These are phyloP conservation scores for Fereydounia khargensis DNA, from an alignment of 1,284 basidiomycete species.

Conservation along the genomic window DNA sequence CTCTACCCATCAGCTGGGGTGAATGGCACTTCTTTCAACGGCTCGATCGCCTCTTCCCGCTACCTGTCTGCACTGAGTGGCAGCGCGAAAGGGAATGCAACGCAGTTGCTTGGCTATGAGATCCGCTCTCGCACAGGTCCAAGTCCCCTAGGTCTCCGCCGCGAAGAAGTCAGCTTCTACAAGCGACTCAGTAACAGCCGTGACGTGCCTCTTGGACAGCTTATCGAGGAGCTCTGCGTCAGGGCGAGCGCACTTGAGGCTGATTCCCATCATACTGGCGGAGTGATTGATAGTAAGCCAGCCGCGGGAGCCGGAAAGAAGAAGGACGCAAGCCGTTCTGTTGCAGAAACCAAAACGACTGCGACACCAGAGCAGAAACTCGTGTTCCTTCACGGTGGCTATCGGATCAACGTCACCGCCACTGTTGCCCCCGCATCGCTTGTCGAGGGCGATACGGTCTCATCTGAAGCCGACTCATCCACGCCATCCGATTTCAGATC, in stretches of 20 bases:
- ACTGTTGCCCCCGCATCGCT: slow-evolving; percentile 10
- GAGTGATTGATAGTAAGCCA: background rate
- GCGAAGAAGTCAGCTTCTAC: slow-evolving; percentile 42
- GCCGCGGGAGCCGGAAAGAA: background rate
- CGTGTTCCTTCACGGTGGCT: slow-evolving; percentile 36
- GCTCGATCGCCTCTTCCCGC: background rate
- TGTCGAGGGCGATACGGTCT: background rate
- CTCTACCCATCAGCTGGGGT: slow-evolving; percentile 24
- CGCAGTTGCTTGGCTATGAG: slow-evolving; percentile 27
- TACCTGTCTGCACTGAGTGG: background rate
- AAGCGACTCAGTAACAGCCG: slow-evolving; percentile 24
- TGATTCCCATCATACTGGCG: too few relatives aligned
- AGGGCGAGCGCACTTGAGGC: slow-evolving; percentile 26
- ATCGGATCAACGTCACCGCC: slow-evolving; percentile 28
- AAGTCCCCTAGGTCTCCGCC: slow-evolving; percentile 8
- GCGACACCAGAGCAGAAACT: slow-evolving; percentile 17
- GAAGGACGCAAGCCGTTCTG: background rate
- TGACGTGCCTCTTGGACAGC: slow-evolving; percentile 40
- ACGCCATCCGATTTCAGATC: too few relatives aligned
- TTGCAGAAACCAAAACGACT: background rate
- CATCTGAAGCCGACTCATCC: background rate
- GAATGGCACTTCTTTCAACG: slow-evolving; percentile 9
- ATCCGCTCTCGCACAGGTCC: slow-evolving; percentile 10
- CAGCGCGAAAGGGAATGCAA: too few relatives aligned
- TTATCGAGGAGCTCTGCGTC: slow-evolving; percentile 43